Evolutionary conservation across 2,329 filamentous ascomycete species (phyloP).

Genomic region (Mycosphaerella sp.): DNA sequence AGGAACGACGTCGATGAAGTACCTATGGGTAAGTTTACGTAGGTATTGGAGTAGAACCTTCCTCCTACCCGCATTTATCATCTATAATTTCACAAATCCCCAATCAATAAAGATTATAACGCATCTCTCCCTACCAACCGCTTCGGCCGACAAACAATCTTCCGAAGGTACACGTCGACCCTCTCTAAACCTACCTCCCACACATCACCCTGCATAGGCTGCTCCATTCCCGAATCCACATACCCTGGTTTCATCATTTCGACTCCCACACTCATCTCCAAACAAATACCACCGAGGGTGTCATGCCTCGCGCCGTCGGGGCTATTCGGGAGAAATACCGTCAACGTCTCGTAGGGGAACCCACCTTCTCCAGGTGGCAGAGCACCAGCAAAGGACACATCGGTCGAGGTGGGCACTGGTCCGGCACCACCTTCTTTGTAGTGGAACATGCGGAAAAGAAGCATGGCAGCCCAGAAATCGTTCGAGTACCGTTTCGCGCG

Average conservation of each 20-base stretch:
- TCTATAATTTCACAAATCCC: not conserved
- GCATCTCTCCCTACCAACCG: constrained; percentile 32
- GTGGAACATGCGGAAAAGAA: constrained; percentile 53
- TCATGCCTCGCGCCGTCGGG: too few relatives aligned
- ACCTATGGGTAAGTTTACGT: too few relatives aligned
- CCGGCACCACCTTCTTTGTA: constrained; percentile 24
- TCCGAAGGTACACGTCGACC: constrained; percentile 34
- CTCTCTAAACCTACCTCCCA: constrained; percentile 41
- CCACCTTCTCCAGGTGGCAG: constrained; percentile 2
- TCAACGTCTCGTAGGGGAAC: constrained; percentile 20
- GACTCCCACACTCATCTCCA: constrained; percentile 21
- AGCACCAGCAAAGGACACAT: not conserved
- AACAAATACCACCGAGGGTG: not conserved
- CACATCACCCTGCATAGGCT: constrained; percentile 37
- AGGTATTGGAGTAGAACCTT: too few relatives aligned
- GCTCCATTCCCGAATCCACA: constrained; percentile 2
- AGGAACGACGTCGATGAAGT: too few relatives aligned
- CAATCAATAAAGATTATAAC: not conserved
- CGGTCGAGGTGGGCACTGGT: not conserved
- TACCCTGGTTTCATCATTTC: constrained; percentile 19
- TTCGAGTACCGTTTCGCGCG: constrained; percentile 32
- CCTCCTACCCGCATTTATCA: too few relatives aligned
- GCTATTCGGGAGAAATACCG: not conserved
- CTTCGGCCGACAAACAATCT: constrained; percentile 33
- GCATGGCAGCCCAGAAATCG: constrained; percentile 47